Percentiles rank a stretch among this genome's conserved stretches.
Conservation (phyloP, 2,329 filamentous ascomycete genomes). For the Hyphodiscus sp. region DNA sequence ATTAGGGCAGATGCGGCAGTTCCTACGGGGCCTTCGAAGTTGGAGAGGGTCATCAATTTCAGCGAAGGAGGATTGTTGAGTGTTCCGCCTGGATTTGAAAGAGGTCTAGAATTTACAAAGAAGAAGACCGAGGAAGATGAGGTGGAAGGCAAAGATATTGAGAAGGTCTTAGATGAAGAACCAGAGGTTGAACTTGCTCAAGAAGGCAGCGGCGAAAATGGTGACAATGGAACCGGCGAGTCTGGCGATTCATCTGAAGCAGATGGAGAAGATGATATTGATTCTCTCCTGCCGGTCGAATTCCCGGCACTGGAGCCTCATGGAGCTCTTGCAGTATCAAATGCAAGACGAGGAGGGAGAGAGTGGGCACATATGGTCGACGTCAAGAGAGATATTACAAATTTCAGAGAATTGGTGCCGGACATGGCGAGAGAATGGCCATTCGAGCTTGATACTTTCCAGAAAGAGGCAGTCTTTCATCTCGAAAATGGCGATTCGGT, state of each 20-base stretch:
- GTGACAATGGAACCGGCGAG: constrained; percentile 27
- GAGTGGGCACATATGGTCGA: constrained; percentile 99
- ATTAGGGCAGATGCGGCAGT: constrained; percentile 43
- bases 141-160: constrained; percentile 62
- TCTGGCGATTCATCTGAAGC: constrained; percentile 29
- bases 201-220: constrained; percentile 27
- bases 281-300: constrained; percentile 82
- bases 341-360: constrained; percentile 65
- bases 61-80: constrained; percentile 75
- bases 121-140: constrained; percentile 51
- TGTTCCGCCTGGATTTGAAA: constrained; percentile 71
- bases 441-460: constrained; percentile 95
- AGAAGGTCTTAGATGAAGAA: constrained; percentile 53
- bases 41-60: constrained; percentile 85
- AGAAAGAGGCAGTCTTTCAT: constrained; percentile 97
- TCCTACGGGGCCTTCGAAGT: constrained; percentile 42
- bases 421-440: constrained; percentile 96
- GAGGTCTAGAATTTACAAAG: constrained; percentile 68
- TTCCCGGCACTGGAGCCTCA: constrained; percentile 87
- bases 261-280: constrained; percentile 61
- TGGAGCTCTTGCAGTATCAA: constrained; percentile 65
- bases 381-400: constrained; percentile 85
- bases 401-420: constrained; percentile 87
- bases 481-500: constrained; percentile 95
- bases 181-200: constrained; percentile 28